These are phyloP conservation scores for Euphorbia peplus DNA, from an alignment of 345 rosid genomes.

Conservation along the genomic window DNA sequence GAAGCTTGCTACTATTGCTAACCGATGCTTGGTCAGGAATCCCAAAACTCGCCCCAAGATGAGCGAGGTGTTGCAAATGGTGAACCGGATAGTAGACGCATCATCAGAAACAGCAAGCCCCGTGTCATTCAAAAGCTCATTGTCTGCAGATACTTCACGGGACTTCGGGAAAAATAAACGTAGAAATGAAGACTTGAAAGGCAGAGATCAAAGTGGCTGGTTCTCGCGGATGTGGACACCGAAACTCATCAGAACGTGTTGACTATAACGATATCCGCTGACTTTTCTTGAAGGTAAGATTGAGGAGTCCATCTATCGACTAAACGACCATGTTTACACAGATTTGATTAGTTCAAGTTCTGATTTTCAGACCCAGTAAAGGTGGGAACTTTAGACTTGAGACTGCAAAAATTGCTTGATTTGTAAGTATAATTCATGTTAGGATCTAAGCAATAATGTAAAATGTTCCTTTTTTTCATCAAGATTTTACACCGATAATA, in stretches of 20 bases:
- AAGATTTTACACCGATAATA: too few relatives aligned
- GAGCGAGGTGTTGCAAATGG: constrained; percentile 84
- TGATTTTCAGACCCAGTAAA: neutral
- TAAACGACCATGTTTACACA: neutral
- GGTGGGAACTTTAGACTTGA: neutral
- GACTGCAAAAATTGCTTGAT: neutral
- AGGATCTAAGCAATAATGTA: too few relatives aligned
- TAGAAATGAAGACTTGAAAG: constrained; percentile 33
- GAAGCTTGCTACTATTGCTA: constrained; percentile 66
- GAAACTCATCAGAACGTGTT: constrained; percentile 44
- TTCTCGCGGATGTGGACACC: constrained; percentile 42
- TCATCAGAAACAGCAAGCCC: constrained; percentile 36
- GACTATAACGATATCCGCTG: constrained; percentile 13
- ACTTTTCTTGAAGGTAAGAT: neutral
- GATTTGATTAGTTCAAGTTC: neutral
- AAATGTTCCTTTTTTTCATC: too few relatives aligned
- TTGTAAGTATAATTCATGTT: too few relatives aligned
- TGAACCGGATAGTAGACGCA: constrained; percentile 45
- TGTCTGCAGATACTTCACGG: constrained; percentile 22
- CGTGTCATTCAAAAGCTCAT: constrained; percentile 35
- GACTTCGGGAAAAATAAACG: constrained; percentile 33
- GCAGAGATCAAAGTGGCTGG: constrained; percentile 40
- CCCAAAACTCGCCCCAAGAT: constrained; percentile 81
- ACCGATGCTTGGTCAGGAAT: constrained; percentile 65
- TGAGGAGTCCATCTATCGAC: neutral